phyloP scores from a whole-genome alignment of 495 filamentous ascomycete genomes.

The Aspergillus egyptiacus region DNA sequence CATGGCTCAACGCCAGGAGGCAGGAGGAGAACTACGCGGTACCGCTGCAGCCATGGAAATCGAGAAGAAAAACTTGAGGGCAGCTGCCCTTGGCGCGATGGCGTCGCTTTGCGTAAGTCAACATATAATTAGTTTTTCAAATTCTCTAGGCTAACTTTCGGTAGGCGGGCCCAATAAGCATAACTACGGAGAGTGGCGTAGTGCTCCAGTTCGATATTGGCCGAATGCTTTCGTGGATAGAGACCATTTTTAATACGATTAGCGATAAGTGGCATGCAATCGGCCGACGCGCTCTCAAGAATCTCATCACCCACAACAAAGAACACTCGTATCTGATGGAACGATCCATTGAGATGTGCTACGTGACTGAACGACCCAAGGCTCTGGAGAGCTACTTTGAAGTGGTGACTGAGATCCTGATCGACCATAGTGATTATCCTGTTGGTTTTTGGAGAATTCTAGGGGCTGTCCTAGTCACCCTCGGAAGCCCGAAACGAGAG shows the following conservation, averaged over 20 bases:
- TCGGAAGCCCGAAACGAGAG: constrained; percentile 83
- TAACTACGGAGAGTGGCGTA: constrained; percentile 76
- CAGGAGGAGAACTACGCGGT: constrained; percentile 60
- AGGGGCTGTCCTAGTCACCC: constrained; percentile 78
- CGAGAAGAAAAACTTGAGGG: constrained; percentile 85
- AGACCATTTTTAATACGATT: constrained; percentile 82
- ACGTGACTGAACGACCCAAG: constrained; percentile 61
- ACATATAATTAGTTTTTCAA: too few relatives aligned
- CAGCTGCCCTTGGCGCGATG: constrained; percentile 91
- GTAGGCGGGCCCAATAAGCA: constrained; percentile 76
- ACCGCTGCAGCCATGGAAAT: constrained; percentile 89
- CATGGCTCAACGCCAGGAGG: constrained; percentile 58
- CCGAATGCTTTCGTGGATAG: constrained; percentile 89
- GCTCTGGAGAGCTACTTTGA: constrained; percentile 93
- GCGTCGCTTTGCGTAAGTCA: constrained; percentile 74
- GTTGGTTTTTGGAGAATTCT: constrained; percentile 87
- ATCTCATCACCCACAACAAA: constrained; percentile 84
- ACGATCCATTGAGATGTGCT: constrained; percentile 83
- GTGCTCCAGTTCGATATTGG: constrained; percentile 85
- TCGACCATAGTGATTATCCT: constrained; percentile 70
- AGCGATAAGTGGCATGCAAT: constrained; percentile 92
- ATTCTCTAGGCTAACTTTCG: constrained; percentile 3
- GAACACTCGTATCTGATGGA: constrained; percentile 78
- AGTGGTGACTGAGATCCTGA: constrained; percentile 79
- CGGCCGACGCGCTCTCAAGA: constrained; percentile 82